These are phyloP conservation scores for Fagopyrum homotropicum DNA, from an alignment of 148 eudicot genomes.

Conservation along the genomic window DNA sequence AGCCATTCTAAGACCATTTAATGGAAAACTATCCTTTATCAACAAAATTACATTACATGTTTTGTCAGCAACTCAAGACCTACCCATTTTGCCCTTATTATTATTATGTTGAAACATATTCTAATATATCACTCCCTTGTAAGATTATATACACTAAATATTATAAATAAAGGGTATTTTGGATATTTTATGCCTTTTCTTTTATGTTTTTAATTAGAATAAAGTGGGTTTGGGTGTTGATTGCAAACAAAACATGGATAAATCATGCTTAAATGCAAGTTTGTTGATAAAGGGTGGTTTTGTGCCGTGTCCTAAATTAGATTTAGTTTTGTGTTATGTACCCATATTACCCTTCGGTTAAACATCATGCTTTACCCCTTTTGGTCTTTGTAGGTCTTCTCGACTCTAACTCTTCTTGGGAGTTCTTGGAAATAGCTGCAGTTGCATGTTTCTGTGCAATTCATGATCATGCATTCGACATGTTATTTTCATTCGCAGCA, in stretches of 20 bases:
- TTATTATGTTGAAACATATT: neutral
- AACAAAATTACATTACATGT: neutral
- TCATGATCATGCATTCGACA: slow-evolving; percentile 84
- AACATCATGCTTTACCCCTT: neutral
- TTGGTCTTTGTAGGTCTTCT: slow-evolving; percentile 56
- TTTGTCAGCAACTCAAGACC: neutral
- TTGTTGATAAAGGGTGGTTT: neutral
- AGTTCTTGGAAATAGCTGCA: slow-evolving; percentile 76
- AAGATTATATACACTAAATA: neutral
- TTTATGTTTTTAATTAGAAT: neutral
- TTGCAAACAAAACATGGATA: neutral
- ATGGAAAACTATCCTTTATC: neutral
- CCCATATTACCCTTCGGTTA: neutral
- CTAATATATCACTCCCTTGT: neutral
- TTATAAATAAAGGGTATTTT: neutral
- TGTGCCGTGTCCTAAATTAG: neutral
- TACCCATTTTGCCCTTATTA: neutral
- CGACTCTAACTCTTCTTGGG: slow-evolving; percentile 61
- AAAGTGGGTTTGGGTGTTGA: neutral
- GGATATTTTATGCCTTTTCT: neutral
- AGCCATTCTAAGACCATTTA: neutral
- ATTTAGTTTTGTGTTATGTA: neutral
- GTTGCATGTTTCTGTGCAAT: slow-evolving; percentile 95
- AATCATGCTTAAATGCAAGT: neutral
- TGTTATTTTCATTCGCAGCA: slow-evolving; percentile 91